Evolutionary conservation across 2,329 filamentous ascomycete species (phyloP).

Genomic region (Trichoderma cornu-damae): DNA sequence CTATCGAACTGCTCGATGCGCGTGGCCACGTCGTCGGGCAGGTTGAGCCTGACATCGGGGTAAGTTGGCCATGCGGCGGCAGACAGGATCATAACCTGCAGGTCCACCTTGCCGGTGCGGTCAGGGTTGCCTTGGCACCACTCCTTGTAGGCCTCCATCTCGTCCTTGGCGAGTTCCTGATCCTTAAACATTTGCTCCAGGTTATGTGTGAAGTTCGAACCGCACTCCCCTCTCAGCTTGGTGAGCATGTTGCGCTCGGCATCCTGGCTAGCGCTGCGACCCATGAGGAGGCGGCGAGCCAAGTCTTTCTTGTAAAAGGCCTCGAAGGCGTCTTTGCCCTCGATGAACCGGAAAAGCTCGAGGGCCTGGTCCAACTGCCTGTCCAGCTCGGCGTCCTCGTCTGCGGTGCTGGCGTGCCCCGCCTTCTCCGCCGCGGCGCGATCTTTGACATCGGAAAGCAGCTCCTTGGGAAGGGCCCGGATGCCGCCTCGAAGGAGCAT

Average conservation of each 20-base stretch:
- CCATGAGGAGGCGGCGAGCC: constrained; percentile 83
- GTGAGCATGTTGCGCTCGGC: constrained; percentile 94
- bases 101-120: constrained; percentile 48
- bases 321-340: constrained; percentile 96
- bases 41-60: constrained; percentile 63
- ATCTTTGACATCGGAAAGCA: constrained; percentile 59
- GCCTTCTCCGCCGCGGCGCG: constrained; percentile 53
- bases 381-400: constrained; percentile 89
- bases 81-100: constrained; percentile 86
- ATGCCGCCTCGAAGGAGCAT: constrained; percentile 79
- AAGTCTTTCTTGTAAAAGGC: constrained; percentile 99
- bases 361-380: constrained; percentile 87
- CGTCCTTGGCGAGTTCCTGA: constrained; percentile 85
- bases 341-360: constrained; percentile 92
- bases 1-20: constrained; percentile 75
- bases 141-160: constrained; percentile 82
- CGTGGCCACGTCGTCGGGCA: constrained; percentile 70
- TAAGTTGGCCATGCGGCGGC: constrained; percentile 91
- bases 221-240: constrained; percentile 88
- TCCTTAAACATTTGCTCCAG: constrained; percentile 99
- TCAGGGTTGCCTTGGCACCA: constrained; percentile 52
- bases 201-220: constrained; percentile 91
- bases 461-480: constrained; percentile 69
- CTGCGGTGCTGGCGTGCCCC: constrained; percentile 63
- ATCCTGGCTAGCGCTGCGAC: constrained; percentile 86